Evolutionary conservation across 164 flowering plant species (phyloP).

Genomic region (Magnolia sinica): DNA sequence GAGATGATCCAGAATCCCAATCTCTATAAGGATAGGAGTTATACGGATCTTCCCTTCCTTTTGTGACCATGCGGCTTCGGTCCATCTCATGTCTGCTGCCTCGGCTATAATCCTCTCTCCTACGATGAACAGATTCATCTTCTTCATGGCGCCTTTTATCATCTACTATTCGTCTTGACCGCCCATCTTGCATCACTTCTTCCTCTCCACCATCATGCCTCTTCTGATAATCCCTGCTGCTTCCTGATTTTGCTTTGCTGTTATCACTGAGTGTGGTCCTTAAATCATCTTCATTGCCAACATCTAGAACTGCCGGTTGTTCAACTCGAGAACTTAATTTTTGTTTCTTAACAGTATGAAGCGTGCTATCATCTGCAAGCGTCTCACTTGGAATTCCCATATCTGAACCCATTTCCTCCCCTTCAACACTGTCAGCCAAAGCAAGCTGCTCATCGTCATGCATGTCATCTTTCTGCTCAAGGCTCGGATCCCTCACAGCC

Average conservation of each 20-base stretch:
- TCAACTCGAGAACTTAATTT: conserved; percentile 54
- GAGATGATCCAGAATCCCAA: conserved; percentile 39
- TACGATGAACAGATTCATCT: conserved; percentile 42
- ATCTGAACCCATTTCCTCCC: conserved; percentile 39
- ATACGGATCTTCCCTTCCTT: conserved; percentile 53
- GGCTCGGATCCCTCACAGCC: conserved; percentile 41
- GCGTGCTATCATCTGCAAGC: conserved; percentile 26
- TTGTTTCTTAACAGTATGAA: conserved; percentile 36
- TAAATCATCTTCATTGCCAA: conserved; percentile 53
- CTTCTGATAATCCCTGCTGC: conserved; percentile 61
- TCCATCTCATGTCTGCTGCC: conserved; percentile 47
- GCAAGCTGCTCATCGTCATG: conserved; percentile 27
- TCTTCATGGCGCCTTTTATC: conserved; percentile 41
- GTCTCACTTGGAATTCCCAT: conserved; percentile 19
- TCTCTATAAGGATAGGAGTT: conserved; percentile 45
- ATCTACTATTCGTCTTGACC: conserved; percentile 29
- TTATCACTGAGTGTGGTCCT: conserved; percentile 69
- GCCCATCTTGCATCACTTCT: conserved; percentile 69
- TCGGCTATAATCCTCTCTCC: conserved; percentile 44
- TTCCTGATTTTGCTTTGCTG: conserved; percentile 76
- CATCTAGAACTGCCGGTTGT: conserved; percentile 32
- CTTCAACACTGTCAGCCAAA: conserved; percentile 36
- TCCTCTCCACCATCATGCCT: conserved; percentile 58
- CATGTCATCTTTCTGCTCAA: conserved; percentile 35
- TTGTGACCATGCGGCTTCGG: conserved; percentile 37